These are phyloP conservation scores for barrel medic (Medicago truncatula) DNA, from an alignment of 306 rosid genomes.

Conservation along the genomic window MtrunA17r5.0-ANR NC_053046.1:11918001-11918500, in stretches of 20 bases:
- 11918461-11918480: no score
- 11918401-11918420: no score
- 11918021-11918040: conserved; percentile 1
- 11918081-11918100: conserved; percentile 69
- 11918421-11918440: no score
- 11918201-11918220: neutral
- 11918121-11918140: conserved; percentile 68
- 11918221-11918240: neutral
- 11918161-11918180: conserved; percentile 96
- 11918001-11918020: conserved; percentile 23
- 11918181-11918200: neutral
- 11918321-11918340: conserved; percentile 1
- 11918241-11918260: neutral
- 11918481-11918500: no score
- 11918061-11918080: conserved; percentile 77
- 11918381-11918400: no score
- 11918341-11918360: conserved; percentile 6
- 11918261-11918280: conserved; percentile 5
- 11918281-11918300: conserved; percentile 11
- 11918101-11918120: conserved; percentile 76
- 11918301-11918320: neutral
- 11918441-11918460: no score
- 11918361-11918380: conserved; percentile 29
- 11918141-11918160: conserved; percentile 73
- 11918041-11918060: conserved; percentile 13